A percentile compares a stretch with the other conserved stretches of the same genome.
These are phyloP conservation scores for Trichomonas gallinae DNA, from an alignment of 208 protist genomes.

Conservation along the genomic window DNA sequence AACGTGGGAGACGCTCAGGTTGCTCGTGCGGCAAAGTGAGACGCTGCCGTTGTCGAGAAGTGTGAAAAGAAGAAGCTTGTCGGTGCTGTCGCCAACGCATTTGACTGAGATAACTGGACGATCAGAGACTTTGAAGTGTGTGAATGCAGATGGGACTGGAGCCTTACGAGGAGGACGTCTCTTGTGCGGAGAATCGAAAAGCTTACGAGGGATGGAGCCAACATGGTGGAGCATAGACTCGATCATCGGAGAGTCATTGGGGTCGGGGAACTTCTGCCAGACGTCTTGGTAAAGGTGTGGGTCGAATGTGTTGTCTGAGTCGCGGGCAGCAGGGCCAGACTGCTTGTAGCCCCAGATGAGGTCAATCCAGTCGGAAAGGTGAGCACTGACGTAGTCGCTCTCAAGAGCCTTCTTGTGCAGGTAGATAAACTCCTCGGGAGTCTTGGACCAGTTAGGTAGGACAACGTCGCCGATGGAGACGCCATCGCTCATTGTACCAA, in stretches of 20 bases:
- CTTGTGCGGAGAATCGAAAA: neutral
- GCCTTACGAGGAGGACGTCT: neutral
- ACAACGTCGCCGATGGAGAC: slow-evolving; percentile 35
- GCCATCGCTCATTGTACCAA: slow-evolving; percentile 38
- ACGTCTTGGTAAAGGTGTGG: neutral
- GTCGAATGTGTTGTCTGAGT: neutral
- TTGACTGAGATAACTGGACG: neutral
- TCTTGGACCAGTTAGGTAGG: slow-evolving; percentile 34
- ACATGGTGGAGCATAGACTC: neutral
- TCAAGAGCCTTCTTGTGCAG: neutral
- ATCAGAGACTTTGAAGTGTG: neutral
- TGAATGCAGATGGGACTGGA: neutral
- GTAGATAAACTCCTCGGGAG: neutral
- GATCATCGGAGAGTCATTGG: neutral
- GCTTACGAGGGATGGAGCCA: neutral
- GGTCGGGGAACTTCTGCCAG: neutral
- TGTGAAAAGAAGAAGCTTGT: neutral
- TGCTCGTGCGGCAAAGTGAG: neutral
- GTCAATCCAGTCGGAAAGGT: neutral
- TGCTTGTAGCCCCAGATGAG: neutral
- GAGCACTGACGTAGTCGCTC: neutral
- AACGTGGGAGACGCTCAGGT: neutral
- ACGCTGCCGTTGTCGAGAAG: neutral
- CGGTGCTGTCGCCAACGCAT: neutral
- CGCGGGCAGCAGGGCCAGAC: neutral